Evolutionary conservation across 768 basidiomycete species (phyloP).

Genomic region (Cystofilobasidium ferigula): DNA sequence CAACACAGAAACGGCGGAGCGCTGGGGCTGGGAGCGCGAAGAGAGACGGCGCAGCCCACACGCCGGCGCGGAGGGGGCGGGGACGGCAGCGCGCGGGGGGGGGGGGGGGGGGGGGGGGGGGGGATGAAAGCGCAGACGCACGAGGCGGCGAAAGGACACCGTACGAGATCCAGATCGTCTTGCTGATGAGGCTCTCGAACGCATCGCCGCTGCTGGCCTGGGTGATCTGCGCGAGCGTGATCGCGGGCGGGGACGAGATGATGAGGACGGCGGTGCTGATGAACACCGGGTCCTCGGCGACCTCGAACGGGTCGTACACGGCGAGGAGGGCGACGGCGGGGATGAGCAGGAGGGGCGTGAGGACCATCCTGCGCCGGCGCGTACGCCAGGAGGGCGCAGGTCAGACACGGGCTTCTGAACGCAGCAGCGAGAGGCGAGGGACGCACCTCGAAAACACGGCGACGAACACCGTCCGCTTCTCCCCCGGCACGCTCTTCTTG

Average conservation of each 20-base stretch:
- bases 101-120: too few species aligned
- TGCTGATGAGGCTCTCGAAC: slow-evolving; percentile 79
- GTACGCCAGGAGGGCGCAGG: too few species aligned
- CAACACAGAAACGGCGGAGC: too few species aligned
- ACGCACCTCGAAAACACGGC: slow-evolving; percentile 50
- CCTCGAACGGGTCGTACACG: slow-evolving; percentile 38
- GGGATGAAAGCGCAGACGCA: too few species aligned
- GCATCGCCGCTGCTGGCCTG: slow-evolving; percentile 74
- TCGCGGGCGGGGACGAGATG: slow-evolving; percentile 40
- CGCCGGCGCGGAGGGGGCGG: too few species aligned
- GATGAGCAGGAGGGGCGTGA: slow-evolving; percentile 66
- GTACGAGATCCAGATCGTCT: slow-evolving; percentile 89
- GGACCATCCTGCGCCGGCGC: slow-evolving; percentile 53
- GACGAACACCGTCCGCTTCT: slow-evolving; percentile 71
- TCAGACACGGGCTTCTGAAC: too few species aligned
- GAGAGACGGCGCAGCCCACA: too few species aligned
- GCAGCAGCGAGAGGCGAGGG: neutral
- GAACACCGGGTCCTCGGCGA: slow-evolving; percentile 44
- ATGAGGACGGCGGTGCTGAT: slow-evolving; percentile 72
- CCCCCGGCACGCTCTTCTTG: slow-evolving; percentile 43
- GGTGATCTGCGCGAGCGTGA: slow-evolving; percentile 64
- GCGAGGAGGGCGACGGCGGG: slow-evolving; percentile 62
- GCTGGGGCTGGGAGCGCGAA: too few species aligned
- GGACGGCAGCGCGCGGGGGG: too few species aligned
- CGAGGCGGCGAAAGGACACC: slow-evolving; percentile 72